Conservation (phyloP, 169 alveolate species). For the Plasmodium cynomolgi region DNA sequence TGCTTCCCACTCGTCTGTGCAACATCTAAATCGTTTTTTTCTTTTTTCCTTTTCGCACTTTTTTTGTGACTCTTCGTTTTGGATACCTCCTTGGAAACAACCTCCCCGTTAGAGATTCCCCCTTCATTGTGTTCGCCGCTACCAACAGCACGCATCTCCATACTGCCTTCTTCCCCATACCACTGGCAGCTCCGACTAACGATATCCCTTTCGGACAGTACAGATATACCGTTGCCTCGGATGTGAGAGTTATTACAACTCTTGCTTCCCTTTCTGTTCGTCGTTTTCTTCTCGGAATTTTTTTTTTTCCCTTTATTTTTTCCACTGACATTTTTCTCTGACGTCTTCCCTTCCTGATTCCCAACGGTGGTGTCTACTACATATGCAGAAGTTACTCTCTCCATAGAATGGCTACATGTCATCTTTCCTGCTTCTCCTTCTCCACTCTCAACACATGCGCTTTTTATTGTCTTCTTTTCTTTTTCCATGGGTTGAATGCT, state of each 20-base stretch:
- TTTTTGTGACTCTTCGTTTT: background rate
- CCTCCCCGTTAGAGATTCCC: background rate
- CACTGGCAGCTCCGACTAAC: background rate
- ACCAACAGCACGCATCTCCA: background rate
- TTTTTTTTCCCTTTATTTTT: background rate
- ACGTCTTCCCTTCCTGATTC: background rate
- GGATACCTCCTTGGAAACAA: background rate
- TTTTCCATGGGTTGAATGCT: background rate
- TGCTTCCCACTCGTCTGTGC: background rate
- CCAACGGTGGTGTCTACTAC: background rate
- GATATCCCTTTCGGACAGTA: background rate
- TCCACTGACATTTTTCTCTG: background rate
- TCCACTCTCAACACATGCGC: slow-evolving; percentile 8
- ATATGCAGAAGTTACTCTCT: background rate
- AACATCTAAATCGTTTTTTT: background rate
- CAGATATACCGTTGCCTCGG: background rate
- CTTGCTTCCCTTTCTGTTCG: background rate
- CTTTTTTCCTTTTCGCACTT: background rate
- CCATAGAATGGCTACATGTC: background rate
- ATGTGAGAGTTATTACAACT: background rate
- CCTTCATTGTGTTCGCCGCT: background rate
- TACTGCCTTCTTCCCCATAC: background rate
- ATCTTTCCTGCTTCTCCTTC: background rate
- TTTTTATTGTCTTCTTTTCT: background rate
- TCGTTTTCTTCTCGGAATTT: background rate